Conservation (phyloP, 139 green algal species). For the Coelastrella sp. region DNA sequence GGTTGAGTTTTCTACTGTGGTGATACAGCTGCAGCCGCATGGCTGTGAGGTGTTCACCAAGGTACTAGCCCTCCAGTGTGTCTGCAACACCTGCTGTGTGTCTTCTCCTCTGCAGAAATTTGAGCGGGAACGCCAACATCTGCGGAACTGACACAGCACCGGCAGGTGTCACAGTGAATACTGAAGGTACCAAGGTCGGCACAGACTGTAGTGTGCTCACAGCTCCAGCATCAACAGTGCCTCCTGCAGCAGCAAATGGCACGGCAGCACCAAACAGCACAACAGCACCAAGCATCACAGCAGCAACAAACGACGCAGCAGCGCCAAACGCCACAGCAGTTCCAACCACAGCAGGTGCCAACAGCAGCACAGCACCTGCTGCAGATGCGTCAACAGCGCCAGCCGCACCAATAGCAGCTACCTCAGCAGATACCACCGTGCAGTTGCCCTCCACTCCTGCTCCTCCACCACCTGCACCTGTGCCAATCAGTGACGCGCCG, state of each 20-base stretch:
- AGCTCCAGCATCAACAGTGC: background rate
- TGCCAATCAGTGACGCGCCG: constrained; percentile 18
- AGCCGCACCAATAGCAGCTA: constrained; percentile 2
- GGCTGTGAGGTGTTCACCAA: too few species aligned
- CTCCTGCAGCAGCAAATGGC: background rate
- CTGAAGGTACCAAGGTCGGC: constrained; percentile 3
- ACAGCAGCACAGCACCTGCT: background rate
- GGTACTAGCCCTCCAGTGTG: background rate
- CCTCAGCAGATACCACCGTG: background rate
- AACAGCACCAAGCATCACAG: background rate
- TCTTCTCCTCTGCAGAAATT: background rate
- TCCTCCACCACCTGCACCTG: background rate
- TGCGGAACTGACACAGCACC: background rate
- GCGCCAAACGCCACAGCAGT: background rate
- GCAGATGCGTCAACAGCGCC: background rate
- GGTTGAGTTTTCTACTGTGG: too few species aligned
- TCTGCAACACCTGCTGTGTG: background rate
- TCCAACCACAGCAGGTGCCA: background rate
- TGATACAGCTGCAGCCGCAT: too few species aligned
- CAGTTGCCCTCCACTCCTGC: background rate
- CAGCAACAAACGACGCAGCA: background rate
- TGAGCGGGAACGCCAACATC: constrained; percentile 4
- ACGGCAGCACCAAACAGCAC: background rate
- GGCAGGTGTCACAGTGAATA: background rate
- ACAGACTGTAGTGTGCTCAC: background rate